These are phyloP conservation scores for Rhizodiscina lignyota DNA, from an alignment of 495 filamentous ascomycete genomes.

Conservation along the genomic window DNA sequence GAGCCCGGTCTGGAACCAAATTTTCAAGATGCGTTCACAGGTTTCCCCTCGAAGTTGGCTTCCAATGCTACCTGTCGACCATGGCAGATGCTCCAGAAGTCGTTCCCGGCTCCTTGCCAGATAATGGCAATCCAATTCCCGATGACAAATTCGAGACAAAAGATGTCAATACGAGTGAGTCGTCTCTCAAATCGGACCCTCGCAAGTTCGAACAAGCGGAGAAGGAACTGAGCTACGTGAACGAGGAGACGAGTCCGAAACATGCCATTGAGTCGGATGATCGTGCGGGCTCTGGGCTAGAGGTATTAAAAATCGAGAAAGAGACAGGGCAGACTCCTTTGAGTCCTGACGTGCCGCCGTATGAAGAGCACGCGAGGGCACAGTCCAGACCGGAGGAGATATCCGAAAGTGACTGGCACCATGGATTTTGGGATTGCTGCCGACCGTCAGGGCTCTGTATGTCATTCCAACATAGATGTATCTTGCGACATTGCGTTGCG, in stretches of 20 bases:
- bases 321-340: not conserved
- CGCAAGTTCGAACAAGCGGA: not conserved
- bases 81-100: conserved; percentile 5
- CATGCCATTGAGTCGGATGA: not conserved
- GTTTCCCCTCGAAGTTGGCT: too few species aligned
- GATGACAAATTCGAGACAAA: not conserved
- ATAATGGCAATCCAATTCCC: not conserved
- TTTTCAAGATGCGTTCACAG: too few species aligned
- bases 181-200: not conserved
- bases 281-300: not conserved
- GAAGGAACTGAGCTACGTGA: not conserved
- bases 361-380: not conserved
- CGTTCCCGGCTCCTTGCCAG: not conserved
- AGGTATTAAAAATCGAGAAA: not conserved
- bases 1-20: too few species aligned
- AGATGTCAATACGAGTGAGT: not conserved
- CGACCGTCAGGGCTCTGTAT: not conserved
- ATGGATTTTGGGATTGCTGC: not conserved
- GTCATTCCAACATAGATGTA: too few species aligned
- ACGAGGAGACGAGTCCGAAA: not conserved
- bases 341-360: not conserved
- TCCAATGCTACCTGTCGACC: too few species aligned
- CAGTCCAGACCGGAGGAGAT: not conserved
- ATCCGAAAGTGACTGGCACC: not conserved
- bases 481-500: not conserved